Percentiles rank a stretch among this genome's conserved stretches.
These are phyloP conservation scores for Ascochyta rabiei DNA, from an alignment of 2,329 filamentous ascomycete species.

Conservation along the genomic window DNA sequence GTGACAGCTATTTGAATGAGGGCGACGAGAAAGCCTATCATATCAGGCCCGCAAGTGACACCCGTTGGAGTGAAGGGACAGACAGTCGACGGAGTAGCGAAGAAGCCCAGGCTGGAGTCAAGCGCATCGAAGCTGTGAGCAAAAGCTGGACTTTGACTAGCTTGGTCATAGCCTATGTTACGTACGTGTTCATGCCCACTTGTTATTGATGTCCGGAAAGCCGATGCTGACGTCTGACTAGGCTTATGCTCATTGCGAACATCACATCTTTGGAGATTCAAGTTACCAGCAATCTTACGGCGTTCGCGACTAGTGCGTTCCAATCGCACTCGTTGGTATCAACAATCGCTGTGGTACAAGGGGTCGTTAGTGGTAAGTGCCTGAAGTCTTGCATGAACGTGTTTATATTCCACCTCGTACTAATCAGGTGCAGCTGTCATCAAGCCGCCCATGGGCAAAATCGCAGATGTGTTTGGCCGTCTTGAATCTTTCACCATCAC, in stretches of 20 bases:
- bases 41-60: slow-evolving; percentile 5
- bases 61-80: slow-evolving; percentile 10
- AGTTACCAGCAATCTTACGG: slow-evolving; percentile 64
- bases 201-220: slow-evolving; percentile 9
- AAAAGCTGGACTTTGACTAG: slow-evolving; percentile 56
- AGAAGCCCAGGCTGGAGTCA: slow-evolving; percentile 54
- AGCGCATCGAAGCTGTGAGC: slow-evolving; percentile 56
- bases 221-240: slow-evolving; percentile 5
- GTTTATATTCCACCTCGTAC: background rate
- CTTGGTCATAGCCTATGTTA: slow-evolving; percentile 56
- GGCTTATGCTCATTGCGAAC: slow-evolving; percentile 64
- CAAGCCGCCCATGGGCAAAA: slow-evolving; percentile 66
- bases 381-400: background rate
- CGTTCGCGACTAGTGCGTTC: slow-evolving; percentile 70
- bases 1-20: background rate
- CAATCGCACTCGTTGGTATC: slow-evolving; percentile 68
- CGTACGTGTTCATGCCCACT: slow-evolving; percentile 24
- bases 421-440: slow-evolving; percentile 54
- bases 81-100: slow-evolving; percentile 16
- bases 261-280: slow-evolving; percentile 71
- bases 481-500: slow-evolving; percentile 64
- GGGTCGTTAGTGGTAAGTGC: slow-evolving; percentile 58
- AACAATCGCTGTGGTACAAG: slow-evolving; percentile 68
- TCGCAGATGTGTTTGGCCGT: slow-evolving; percentile 67
- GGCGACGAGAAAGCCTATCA: slow-evolving; percentile 9